Evolutionary conservation across 306 rosid species (phyloP).

Genomic region (Rosa rugosa): DNA sequence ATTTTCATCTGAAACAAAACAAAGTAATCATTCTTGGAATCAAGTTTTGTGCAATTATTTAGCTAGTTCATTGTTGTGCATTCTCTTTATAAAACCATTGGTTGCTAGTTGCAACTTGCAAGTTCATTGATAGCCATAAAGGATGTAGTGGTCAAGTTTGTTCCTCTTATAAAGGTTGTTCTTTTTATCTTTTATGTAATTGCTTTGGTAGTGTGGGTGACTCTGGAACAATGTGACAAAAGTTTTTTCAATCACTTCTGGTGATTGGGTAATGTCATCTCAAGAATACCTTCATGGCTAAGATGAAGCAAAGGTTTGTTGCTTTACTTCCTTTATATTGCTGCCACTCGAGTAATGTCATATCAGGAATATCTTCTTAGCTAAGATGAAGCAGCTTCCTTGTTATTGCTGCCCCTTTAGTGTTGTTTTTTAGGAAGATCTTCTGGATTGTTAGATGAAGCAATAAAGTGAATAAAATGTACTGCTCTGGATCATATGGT

Average conservation of each 20-base stretch:
- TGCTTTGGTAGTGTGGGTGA: background rate
- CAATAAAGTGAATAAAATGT: background rate
- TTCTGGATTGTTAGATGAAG: background rate
- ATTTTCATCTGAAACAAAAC: background rate
- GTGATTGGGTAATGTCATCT: background rate
- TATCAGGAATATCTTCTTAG: background rate
- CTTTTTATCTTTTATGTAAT: background rate
- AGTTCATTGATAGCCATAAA: background rate
- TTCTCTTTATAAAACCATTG: background rate
- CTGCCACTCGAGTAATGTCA: background rate
- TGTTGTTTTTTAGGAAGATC: background rate
- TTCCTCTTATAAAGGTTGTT: background rate
- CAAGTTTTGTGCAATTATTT: background rate
- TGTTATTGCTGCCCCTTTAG: background rate
- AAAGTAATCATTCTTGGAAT: background rate
- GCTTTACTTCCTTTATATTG: background rate
- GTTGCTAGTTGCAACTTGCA: background rate
- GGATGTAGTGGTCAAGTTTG: background rate
- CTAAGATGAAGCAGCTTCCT: background rate
- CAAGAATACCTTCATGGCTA: background rate
- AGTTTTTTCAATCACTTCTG: background rate
- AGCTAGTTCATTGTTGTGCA: background rate
- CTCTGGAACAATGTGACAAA: background rate
- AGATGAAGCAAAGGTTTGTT: slow-evolving; percentile 10
- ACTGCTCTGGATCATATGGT: background rate